phyloP scores from a whole-genome alignment of 2,329 filamentous ascomycete genomes.

The Xylariomycetidae sp. region DNA sequence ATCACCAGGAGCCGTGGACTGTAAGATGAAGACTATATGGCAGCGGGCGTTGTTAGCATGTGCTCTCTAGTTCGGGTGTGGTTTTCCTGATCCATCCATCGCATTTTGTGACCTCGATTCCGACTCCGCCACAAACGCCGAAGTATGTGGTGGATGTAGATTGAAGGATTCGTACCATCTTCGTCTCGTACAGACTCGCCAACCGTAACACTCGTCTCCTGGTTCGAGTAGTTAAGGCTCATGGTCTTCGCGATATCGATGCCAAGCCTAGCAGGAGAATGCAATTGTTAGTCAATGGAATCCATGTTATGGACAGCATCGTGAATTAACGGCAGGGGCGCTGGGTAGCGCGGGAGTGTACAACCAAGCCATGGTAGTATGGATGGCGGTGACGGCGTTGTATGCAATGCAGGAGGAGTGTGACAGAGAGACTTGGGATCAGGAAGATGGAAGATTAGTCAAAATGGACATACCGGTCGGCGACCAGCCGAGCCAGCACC shows the following conservation, averaged over 20 bases:
- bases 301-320: too few relatives aligned
- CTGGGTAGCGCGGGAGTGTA: not conserved
- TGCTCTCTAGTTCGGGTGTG: slow-evolving; percentile 58
- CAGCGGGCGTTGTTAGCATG: slow-evolving; percentile 21
- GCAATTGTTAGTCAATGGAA: slow-evolving; percentile 3
- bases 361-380: not conserved
- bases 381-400: slow-evolving; percentile 3
- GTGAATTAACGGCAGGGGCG: too few relatives aligned
- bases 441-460: too few relatives aligned
- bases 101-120: too few relatives aligned
- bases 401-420: not conserved
- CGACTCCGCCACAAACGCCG: too few relatives aligned
- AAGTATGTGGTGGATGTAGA: too few relatives aligned
- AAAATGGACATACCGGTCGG: slow-evolving; percentile 28
- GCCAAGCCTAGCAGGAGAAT: slow-evolving; percentile 50
- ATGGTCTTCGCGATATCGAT: slow-evolving; percentile 74
- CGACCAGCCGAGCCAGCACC: slow-evolving; percentile 30
- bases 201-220: slow-evolving; percentile 85
- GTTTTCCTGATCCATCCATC: too few relatives aligned
- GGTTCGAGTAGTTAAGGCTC: slow-evolving; percentile 79
- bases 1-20: slow-evolving; percentile 89
- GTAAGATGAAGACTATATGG: slow-evolving; percentile 83
- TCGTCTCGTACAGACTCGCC: slow-evolving; percentile 95
- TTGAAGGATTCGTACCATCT: slow-evolving; percentile 50
- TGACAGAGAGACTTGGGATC: not conserved